Conservation (phyloP, 2,329 filamentous ascomycete genomes). For the Fusarium dlaminii region DNA sequence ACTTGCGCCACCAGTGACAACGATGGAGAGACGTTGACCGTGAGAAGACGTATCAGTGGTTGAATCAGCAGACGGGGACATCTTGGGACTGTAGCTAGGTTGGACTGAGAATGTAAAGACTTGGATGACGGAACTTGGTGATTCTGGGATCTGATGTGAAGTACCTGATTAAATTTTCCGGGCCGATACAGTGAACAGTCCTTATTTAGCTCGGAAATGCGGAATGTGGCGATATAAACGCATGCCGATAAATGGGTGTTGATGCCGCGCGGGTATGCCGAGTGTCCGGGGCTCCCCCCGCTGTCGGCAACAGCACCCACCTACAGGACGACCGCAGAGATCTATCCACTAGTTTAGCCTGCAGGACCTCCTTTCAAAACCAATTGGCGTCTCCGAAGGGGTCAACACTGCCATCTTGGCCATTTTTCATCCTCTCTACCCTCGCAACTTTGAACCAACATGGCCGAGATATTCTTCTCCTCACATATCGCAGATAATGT, state of each 20-base stretch:
- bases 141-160: too few relatives aligned
- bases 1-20: not conserved
- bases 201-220: not conserved
- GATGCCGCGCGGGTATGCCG: not conserved
- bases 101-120: not conserved
- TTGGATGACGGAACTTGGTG: not conserved
- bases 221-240: not conserved
- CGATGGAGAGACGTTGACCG: accelerated
- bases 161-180: accelerated
- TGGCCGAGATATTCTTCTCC: not conserved
- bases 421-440: accelerated
- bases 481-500: not conserved
- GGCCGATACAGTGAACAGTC: not conserved
- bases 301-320: not conserved
- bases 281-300: not conserved
- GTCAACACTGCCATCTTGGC: accelerated
- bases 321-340: not conserved
- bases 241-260: not conserved
- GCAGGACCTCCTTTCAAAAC: not conserved
- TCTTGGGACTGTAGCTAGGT: not conserved
- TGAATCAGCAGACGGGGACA: not conserved
- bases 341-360: too few relatives aligned
- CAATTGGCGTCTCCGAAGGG: accelerated
- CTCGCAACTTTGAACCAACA: not conserved
- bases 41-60: not conserved